phyloP scores from a whole-genome alignment of 768 basidiomycete genomes.

The Suillus tomentosus region DNA sequence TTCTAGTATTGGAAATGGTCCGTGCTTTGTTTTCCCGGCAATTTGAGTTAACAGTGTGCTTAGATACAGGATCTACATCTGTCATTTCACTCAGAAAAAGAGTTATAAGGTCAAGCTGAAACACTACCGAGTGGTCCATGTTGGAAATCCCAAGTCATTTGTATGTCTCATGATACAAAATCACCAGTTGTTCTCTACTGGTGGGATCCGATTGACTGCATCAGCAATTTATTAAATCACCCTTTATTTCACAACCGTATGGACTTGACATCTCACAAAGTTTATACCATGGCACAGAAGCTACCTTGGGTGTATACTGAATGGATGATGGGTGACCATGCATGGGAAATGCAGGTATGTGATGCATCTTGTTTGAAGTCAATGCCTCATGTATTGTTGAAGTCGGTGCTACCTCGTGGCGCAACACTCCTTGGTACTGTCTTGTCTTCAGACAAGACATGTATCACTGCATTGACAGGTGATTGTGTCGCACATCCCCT shows the following conservation, averaged over 20 bases:
- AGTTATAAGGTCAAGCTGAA: slow-evolving; percentile 21
- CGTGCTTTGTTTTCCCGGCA: slow-evolving; percentile 2
- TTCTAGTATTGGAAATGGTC: slow-evolving; percentile 31
- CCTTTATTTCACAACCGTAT: slow-evolving; percentile 24
- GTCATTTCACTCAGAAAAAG: slow-evolving; percentile 29
- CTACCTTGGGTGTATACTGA: slow-evolving; percentile 20
- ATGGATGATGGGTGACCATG: slow-evolving; percentile 25
- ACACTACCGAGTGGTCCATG: slow-evolving; percentile 22
- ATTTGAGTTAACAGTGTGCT: not conserved
- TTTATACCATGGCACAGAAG: slow-evolving; percentile 14
- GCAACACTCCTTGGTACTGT: slow-evolving; percentile 26
- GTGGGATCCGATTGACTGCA: slow-evolving; percentile 27
- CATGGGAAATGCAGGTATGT: slow-evolving; percentile 32
- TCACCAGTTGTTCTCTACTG: slow-evolving; percentile 24
- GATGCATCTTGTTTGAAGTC: not conserved
- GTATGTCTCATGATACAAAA: slow-evolving; percentile 21
- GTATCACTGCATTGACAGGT: slow-evolving; percentile 33
- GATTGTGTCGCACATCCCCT: slow-evolving; percentile 31
- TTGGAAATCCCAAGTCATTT: slow-evolving; percentile 23
- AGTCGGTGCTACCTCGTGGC: slow-evolving; percentile 21
- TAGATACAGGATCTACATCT: slow-evolving; percentile 10
- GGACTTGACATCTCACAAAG: slow-evolving; percentile 19
- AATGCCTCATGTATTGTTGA: not conserved
- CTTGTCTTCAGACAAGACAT: slow-evolving; percentile 36
- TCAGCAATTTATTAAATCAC: slow-evolving; percentile 22